These are phyloP conservation scores for Teratosphaeria epicoccoides DNA, from an alignment of 2,329 filamentous ascomycete species.

Conservation along the genomic window DNA sequence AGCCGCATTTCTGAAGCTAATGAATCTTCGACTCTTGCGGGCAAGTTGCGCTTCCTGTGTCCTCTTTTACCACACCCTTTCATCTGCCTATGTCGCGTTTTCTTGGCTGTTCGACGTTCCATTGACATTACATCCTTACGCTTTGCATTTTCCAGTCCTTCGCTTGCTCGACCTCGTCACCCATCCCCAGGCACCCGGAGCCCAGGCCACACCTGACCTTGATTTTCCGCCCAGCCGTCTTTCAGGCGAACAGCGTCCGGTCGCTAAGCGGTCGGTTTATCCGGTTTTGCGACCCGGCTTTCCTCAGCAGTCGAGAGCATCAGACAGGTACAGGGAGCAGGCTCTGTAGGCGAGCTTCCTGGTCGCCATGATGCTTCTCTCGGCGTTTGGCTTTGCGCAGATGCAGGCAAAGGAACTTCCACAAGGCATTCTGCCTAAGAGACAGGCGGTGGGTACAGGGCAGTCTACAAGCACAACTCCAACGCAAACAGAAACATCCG, in stretches of 20 bases:
- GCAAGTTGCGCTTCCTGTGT: background rate
- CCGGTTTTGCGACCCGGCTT: background rate
- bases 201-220: background rate
- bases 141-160: background rate
- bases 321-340: background rate
- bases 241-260: background rate
- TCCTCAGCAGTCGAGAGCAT: background rate
- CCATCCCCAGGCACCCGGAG: background rate
- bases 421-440: conserved; percentile 24
- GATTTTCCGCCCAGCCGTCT: background rate
- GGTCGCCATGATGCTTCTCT: conserved; percentile 18
- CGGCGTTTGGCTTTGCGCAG: conserved; percentile 21
- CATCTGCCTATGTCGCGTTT: background rate
- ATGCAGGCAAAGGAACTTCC: conserved; percentile 22
- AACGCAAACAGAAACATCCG: conserved; percentile 1
- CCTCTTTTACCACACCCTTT: background rate
- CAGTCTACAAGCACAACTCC: conserved; percentile 8
- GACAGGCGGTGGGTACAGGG: conserved; percentile 25
- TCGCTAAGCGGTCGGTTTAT: background rate
- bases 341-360: background rate
- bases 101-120: background rate
- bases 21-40: background rate
- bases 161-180: background rate
- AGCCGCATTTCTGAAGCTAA: background rate
- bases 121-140: background rate